Evolutionary conservation across 768 basidiomycete genomes (phyloP).

Genomic region (Arthromyces matolae): DNA sequence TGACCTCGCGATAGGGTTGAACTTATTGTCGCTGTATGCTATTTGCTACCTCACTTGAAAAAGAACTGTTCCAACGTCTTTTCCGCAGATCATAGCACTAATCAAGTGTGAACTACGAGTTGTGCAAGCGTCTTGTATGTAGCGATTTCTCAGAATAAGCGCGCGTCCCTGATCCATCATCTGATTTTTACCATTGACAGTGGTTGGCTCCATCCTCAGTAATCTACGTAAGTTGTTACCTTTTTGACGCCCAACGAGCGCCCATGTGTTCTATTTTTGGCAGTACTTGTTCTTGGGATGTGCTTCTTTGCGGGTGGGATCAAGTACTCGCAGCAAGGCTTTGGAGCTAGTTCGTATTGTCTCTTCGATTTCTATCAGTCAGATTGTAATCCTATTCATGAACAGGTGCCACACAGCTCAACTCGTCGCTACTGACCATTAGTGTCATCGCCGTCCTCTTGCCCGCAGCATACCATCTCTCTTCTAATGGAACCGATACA

Average conservation of each 20-base stretch:
- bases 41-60: not conserved
- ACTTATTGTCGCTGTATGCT: constrained; percentile 73
- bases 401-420: constrained; percentile 59
- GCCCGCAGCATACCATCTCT: constrained; percentile 76
- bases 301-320: constrained; percentile 86
- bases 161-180: not conserved
- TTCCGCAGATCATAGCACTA: constrained; percentile 43
- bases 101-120: constrained; percentile 58
- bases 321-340: constrained; percentile 76
- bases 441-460: constrained; percentile 78
- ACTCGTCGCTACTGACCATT: constrained; percentile 70
- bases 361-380: constrained; percentile 21
- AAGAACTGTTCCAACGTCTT: not conserved
- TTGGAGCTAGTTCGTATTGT: constrained; percentile 59
- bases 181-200: constrained; percentile 33
- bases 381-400: not conserved
- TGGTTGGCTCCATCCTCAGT: constrained; percentile 84
- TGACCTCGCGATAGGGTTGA: constrained; percentile 43
- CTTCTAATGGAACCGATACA: constrained; percentile 26
- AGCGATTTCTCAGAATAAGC: not conserved
- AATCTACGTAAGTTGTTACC: constrained; percentile 60
- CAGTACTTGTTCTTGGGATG: constrained; percentile 84
- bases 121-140: constrained; percentile 79
- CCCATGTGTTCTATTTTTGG: constrained; percentile 1
- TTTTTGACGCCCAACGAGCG: not conserved